Conservation (phyloP, 2,329 filamentous ascomycete species). For the Sclerotinia sclerotiorum region DNA sequence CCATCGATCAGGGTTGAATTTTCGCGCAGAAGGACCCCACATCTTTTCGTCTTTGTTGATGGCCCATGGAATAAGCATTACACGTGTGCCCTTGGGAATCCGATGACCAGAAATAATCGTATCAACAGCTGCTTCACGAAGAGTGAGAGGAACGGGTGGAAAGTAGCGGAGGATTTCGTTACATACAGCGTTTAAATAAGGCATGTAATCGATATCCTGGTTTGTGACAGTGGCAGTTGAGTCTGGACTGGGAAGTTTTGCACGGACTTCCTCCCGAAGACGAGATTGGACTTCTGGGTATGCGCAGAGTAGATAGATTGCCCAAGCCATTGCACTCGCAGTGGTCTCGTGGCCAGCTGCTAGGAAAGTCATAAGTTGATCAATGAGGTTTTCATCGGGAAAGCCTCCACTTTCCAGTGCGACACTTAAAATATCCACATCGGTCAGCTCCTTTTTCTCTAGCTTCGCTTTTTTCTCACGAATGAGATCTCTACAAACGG, state of each 20-base stretch:
- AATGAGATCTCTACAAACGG: conserved; percentile 68
- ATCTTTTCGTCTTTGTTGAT: conserved; percentile 67
- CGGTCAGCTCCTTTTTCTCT: conserved; percentile 49
- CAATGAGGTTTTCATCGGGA: conserved; percentile 74
- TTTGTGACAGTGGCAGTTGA: conserved; percentile 48
- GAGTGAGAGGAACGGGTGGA: conserved; percentile 68
- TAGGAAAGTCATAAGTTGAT: conserved; percentile 89
- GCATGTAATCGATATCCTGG: conserved; percentile 66
- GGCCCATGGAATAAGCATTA: conserved; percentile 65
- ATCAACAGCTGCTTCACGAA: conserved; percentile 63
- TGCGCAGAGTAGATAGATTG: conserved; percentile 65
- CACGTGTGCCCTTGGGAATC: conserved; percentile 68
- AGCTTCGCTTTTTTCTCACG: conserved; percentile 63
- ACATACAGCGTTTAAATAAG: conserved; percentile 77
- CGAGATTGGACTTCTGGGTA: conserved; percentile 64
- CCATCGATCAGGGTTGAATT: conserved; percentile 82
- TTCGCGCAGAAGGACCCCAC: conserved; percentile 74
- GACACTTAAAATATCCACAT: conserved; percentile 76
- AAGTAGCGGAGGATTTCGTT: conserved; percentile 74
- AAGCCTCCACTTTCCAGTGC: conserved; percentile 76
- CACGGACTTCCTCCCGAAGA: conserved; percentile 67
- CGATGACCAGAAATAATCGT: conserved; percentile 63
- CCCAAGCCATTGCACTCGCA: conserved; percentile 73
- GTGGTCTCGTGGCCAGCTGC: conserved; percentile 82
- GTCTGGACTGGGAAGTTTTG: conserved; percentile 54